Conservation (phyloP, 208 protist species). For the Leishmania turanica region DNA sequence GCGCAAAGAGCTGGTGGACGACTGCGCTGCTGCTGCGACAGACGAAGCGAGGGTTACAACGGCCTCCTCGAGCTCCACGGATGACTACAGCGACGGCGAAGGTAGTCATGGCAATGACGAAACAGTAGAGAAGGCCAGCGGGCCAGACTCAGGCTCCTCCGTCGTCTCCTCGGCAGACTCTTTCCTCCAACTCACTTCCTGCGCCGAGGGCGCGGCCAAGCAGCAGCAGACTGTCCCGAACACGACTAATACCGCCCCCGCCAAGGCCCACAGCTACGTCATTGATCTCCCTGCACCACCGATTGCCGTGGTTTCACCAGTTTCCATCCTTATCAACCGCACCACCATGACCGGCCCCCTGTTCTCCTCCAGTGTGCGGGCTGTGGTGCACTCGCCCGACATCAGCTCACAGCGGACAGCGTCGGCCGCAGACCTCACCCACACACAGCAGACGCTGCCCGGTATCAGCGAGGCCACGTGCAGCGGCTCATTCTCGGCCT, state of each 20-base stretch:
- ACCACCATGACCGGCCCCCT: not conserved
- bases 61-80: not conserved
- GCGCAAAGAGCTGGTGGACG: not conserved
- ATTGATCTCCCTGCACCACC: constrained; percentile 28
- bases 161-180: not conserved
- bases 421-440: constrained; percentile 8
- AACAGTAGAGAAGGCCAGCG: constrained; percentile 3
- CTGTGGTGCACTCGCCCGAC: constrained; percentile 32
- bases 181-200: not conserved
- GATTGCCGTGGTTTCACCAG: constrained; percentile 21
- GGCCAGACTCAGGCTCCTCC: not conserved
- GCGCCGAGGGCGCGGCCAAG: not conserved
- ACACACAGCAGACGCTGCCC: constrained; percentile 11
- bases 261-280: not conserved
- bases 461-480: constrained; percentile 9
- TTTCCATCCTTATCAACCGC: constrained; percentile 40
- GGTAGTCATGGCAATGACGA: not conserved
- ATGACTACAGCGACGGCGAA: not conserved
- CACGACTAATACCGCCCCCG: not conserved
- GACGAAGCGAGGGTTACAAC: not conserved
- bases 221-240: not conserved
- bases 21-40: not conserved
- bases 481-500: not conserved
- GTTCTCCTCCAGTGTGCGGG: constrained; percentile 19
- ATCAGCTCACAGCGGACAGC: constrained; percentile 7